Conservation (phyloP, 2,329 filamentous ascomycete genomes). For the Aspergillus japonicus region DNA sequence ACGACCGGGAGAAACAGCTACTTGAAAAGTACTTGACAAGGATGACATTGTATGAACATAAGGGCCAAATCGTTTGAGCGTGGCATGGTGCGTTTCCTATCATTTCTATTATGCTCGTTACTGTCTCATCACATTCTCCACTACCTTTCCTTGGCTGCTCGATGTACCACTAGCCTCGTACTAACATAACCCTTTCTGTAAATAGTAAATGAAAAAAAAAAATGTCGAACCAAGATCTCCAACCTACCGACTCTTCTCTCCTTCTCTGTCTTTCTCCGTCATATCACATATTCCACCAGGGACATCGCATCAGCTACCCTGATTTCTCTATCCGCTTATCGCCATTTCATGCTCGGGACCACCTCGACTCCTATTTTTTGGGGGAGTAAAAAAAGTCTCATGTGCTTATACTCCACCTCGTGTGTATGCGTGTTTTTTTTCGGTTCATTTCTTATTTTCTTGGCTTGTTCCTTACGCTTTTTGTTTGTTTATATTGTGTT, state of each 20-base stretch:
- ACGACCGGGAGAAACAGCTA: background rate
- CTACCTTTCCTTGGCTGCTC: background rate
- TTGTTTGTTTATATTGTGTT: background rate
- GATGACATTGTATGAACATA: background rate
- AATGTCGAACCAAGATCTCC: no score
- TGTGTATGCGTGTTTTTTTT: background rate
- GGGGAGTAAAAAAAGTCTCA: background rate
- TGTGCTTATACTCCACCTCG: background rate
- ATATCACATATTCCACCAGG: no score
- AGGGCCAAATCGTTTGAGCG: background rate
- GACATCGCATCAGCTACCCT: no score
- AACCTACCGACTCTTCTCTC: background rate
- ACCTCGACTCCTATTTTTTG: background rate
- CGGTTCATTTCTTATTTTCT: no score
- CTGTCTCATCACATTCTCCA: background rate
- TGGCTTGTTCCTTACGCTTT: no score
- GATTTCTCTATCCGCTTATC: background rate
- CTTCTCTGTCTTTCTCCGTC: no score
- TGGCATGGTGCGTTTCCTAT: background rate
- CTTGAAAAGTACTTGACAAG: background rate
- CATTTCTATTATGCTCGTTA: background rate
- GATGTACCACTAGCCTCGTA: background rate
- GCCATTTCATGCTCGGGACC: background rate
- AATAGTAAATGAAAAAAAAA: background rate
- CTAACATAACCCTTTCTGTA: background rate